These are phyloP conservation scores for Naumovozyma dairenensis DNA, from an alignment of 805 yeast genomes.

Conservation along the genomic window DNA sequence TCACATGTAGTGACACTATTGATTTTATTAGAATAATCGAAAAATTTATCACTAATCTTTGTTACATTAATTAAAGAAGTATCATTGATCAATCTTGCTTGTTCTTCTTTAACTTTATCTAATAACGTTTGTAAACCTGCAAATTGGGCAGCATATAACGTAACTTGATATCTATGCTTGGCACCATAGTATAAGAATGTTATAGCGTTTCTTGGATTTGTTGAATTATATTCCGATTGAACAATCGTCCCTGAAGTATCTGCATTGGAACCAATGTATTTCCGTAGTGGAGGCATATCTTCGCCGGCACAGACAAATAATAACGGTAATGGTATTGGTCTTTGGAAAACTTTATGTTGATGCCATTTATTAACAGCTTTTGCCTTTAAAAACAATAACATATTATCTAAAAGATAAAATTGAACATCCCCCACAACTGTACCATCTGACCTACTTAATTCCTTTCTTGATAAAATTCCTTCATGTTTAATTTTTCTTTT, in stretches of 20 bases:
- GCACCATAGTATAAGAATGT: slow-evolving; percentile 30
- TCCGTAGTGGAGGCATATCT: slow-evolving; percentile 58
- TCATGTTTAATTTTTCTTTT: slow-evolving; percentile 53
- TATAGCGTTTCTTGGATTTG: slow-evolving; percentile 27
- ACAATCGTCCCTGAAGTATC: slow-evolving; percentile 26
- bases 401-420: slow-evolving; percentile 80
- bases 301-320: slow-evolving; percentile 67
- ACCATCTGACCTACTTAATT: slow-evolving; percentile 21
- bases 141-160: slow-evolving; percentile 34
- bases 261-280: slow-evolving; percentile 27
- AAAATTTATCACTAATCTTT: slow-evolving; percentile 64
- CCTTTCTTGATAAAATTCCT: slow-evolving; percentile 29
- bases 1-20: slow-evolving; percentile 91
- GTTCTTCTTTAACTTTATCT: slow-evolving; percentile 74
- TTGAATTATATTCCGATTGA: slow-evolving; percentile 14
- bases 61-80: slow-evolving; percentile 74
- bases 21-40: slow-evolving; percentile 64
- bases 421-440: slow-evolving; percentile 56
- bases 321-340: slow-evolving; percentile 76
- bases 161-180: slow-evolving; percentile 33
- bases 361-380: slow-evolving; percentile 85
- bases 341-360: slow-evolving; percentile 80
- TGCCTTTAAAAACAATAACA: slow-evolving; percentile 71
- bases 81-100: slow-evolving; percentile 55
- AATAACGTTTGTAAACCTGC: slow-evolving; percentile 68